These are phyloP conservation scores for Pseudevernia furfuracea DNA, from an alignment of 495 filamentous ascomycete genomes.

Conservation along the genomic window DNA sequence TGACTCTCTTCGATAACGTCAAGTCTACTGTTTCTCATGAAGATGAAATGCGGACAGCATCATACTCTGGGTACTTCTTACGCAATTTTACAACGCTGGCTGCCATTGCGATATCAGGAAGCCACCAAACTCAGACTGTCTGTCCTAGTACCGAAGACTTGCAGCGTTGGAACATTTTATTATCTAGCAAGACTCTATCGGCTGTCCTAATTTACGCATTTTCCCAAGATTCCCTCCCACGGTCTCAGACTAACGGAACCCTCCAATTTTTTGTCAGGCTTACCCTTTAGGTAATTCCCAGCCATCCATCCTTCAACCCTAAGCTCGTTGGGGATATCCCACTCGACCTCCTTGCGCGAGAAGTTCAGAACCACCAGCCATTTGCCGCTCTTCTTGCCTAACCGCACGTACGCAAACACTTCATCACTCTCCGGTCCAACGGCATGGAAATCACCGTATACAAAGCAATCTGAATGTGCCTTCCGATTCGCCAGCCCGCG, in stretches of 20 bases:
- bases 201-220: slow-evolving; percentile 1
- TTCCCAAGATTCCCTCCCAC: slow-evolving; percentile 22
- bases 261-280: slow-evolving; percentile 21
- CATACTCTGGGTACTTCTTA: not conserved
- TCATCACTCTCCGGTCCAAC: slow-evolving; percentile 25
- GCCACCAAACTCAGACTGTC: too few species aligned
- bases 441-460: slow-evolving; percentile 33
- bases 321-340: slow-evolving; percentile 30
- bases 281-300: slow-evolving; percentile 34
- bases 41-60: not conserved
- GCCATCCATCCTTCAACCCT: slow-evolving; percentile 35
- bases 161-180: too few species aligned
- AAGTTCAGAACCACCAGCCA: slow-evolving; percentile 41
- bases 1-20: not conserved
- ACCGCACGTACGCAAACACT: slow-evolving; percentile 37
- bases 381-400: slow-evolving; percentile 26
- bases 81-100: not conserved
- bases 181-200: not conserved
- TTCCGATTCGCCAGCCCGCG: slow-evolving; percentile 34
- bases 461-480: slow-evolving; percentile 36
- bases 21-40: too few species aligned
- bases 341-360: slow-evolving; percentile 31
- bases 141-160: too few species aligned
- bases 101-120: not conserved
- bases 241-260: slow-evolving; percentile 15